A percentile compares a stretch with the other conserved stretches of the same genome.
These are phyloP conservation scores for Erigeron philadelphicus DNA, from an alignment of 140 eudicot species.

Conservation along the genomic window DNA sequence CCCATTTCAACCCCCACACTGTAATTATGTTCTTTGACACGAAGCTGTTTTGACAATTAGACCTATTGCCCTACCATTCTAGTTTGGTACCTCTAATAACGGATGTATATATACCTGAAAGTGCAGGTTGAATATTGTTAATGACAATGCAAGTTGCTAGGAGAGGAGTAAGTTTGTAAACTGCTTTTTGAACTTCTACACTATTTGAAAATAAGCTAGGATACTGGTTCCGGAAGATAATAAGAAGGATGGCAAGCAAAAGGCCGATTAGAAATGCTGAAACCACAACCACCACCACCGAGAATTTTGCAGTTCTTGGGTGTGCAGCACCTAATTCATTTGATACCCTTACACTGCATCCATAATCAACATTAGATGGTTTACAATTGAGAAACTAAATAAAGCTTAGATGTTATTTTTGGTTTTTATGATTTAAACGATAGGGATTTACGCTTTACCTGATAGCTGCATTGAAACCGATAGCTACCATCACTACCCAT, in stretches of 20 bases:
- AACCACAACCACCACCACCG: conserved; percentile 38
- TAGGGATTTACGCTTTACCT: conserved; percentile 31
- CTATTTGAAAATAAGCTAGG: conserved; percentile 37
- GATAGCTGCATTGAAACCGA: conserved; percentile 67
- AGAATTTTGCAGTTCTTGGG: conserved; percentile 50
- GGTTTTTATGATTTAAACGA: not conserved
- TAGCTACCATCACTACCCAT: conserved; percentile 45
- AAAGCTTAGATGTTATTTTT: not conserved
- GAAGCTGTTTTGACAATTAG: not conserved
- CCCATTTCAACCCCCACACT: not conserved
- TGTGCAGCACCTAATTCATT: conserved; percentile 50
- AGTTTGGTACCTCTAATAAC: not conserved
- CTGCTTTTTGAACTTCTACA: conserved; percentile 31
- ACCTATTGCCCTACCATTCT: not conserved
- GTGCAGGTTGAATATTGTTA: conserved; percentile 54
- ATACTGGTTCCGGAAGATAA: conserved; percentile 25
- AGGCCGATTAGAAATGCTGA: conserved; percentile 42
- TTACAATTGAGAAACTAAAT: not conserved
- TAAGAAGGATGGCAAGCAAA: conserved; percentile 26
- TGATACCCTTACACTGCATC: conserved; percentile 50
- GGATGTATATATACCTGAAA: conserved; percentile 14
- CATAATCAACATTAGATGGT: not conserved
- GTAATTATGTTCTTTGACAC: not conserved
- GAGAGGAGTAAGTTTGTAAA: conserved; percentile 38
- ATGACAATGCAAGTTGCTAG: conserved; percentile 44